These are phyloP conservation scores for Diaporthe ampelina DNA, from an alignment of 2,329 filamentous ascomycete genomes.

Conservation along the genomic window DNA sequence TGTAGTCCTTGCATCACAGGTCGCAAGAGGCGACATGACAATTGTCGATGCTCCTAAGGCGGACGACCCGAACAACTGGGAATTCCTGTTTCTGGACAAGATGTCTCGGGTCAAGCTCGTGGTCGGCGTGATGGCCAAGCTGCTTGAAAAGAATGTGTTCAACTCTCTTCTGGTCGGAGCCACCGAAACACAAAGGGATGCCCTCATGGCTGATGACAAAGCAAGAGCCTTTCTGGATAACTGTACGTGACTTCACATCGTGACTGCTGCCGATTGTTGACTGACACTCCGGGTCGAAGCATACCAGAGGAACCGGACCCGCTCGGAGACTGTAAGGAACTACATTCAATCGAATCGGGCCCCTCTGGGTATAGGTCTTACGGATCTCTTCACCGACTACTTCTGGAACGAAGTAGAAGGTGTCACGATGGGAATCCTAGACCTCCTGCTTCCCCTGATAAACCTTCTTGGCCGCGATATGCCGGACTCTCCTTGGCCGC, in stretches of 20 bases:
- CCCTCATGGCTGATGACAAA: conserved; percentile 46
- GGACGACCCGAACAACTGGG: conserved; percentile 33
- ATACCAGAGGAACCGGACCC: conserved; percentile 53
- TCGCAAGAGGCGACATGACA: conserved; percentile 39
- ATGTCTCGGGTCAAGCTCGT: conserved; percentile 48
- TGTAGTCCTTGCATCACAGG: conserved; percentile 34
- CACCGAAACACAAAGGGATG: conserved; percentile 42
- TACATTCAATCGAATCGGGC: conserved; percentile 41
- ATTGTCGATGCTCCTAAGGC: background rate
- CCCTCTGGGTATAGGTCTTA: conserved; percentile 39
- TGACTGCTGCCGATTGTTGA: background rate
- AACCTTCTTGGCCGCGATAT: conserved; percentile 47
- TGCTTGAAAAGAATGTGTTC: conserved; percentile 56
- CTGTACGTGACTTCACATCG: conserved; percentile 27
- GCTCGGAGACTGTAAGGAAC: conserved; percentile 44
- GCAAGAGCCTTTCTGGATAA: conserved; percentile 9
- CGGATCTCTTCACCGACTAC: conserved; percentile 45
- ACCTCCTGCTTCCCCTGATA: conserved; percentile 54
- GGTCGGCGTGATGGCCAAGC: conserved; percentile 53
- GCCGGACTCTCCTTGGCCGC: conserved; percentile 31
- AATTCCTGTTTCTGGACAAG: conserved; percentile 35
- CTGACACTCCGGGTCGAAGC: conserved; percentile 46
- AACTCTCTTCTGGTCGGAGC: conserved; percentile 57
- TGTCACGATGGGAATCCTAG: conserved; percentile 37
- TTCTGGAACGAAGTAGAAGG: conserved; percentile 57